Percentiles rank a stretch among this genome's conserved stretches.
Evolutionary conservation across 352 stramenopile genomes (phyloP).

Genomic region (Phytopythium boreale): DNA sequence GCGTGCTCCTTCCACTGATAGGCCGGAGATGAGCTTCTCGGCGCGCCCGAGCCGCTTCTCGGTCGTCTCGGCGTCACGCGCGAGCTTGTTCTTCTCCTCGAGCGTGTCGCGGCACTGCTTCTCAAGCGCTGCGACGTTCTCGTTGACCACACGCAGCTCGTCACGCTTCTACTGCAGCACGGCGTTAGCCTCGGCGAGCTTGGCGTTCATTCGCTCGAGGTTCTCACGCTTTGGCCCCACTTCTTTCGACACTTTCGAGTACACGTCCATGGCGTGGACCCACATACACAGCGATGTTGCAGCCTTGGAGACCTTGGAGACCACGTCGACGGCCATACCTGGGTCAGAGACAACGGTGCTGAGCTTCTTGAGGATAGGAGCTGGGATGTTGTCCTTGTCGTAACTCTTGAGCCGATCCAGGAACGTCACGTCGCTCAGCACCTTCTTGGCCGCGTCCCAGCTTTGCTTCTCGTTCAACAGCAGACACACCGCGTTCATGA

Average conservation of each 20-base stretch:
- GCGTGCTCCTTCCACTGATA: slow-evolving; percentile 90
- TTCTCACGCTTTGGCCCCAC: slow-evolving; percentile 92
- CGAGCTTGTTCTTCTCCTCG: slow-evolving; percentile 90
- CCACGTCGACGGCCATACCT: slow-evolving; percentile 88
- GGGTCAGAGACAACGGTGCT: slow-evolving; percentile 77
- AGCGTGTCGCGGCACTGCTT: slow-evolving; percentile 90
- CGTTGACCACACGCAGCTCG: slow-evolving; percentile 86
- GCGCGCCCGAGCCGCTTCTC: slow-evolving; percentile 87
- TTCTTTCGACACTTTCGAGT: slow-evolving; percentile 93
- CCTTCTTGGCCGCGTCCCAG: slow-evolving; percentile 92
- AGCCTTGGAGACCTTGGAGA: slow-evolving; percentile 91
- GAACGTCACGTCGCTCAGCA: slow-evolving; percentile 86
- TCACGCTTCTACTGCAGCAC: slow-evolving; percentile 86
- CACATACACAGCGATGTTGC: slow-evolving; percentile 92
- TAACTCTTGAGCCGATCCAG: slow-evolving; percentile 90
- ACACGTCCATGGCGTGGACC: slow-evolving; percentile 95
- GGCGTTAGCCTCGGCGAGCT: slow-evolving; percentile 86
- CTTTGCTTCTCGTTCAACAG: slow-evolving; percentile 91
- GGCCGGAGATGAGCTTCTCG: slow-evolving; percentile 89
- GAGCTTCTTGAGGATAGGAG: slow-evolving; percentile 87
- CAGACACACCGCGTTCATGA: slow-evolving; percentile 95
- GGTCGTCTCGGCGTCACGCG: slow-evolving; percentile 81
- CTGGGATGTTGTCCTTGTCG: slow-evolving; percentile 95
- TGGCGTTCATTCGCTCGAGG: slow-evolving; percentile 90
- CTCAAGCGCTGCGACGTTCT: slow-evolving; percentile 88